Percentiles rank a stretch among this genome's conserved stretches.
phyloP scores from a whole-genome alignment of 2,329 filamentous ascomycete species.

The Botrytis porri region DNA sequence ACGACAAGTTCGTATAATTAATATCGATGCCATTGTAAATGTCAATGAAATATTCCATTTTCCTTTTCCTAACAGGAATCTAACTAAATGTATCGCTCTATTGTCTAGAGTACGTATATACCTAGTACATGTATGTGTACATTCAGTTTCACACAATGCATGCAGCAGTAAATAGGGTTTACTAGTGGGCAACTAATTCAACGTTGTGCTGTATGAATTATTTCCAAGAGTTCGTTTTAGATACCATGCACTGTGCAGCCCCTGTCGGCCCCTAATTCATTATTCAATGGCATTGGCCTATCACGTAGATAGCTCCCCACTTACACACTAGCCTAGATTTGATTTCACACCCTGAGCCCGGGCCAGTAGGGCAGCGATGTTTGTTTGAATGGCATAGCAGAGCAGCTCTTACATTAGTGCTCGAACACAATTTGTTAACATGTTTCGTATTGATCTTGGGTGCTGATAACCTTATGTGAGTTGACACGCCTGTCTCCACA shows the following conservation, averaged over 20 bases:
- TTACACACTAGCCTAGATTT: neutral
- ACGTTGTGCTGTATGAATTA: neutral
- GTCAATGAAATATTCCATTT: neutral
- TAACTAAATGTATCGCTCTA: neutral
- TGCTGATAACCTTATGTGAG: neutral
- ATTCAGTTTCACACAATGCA: neutral
- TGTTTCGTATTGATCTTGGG: neutral
- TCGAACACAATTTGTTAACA: neutral
- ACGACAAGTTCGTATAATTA: neutral
- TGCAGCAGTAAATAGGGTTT: neutral
- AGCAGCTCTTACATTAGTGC: neutral
- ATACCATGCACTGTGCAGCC: neutral
- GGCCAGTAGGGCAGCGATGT: constrained; percentile 2
- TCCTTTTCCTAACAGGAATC: neutral
- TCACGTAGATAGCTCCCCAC: neutral
- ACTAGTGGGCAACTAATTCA: neutral
- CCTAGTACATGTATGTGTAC: too few relatives aligned
- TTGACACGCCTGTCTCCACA: neutral
- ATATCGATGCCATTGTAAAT: neutral
- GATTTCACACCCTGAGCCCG: neutral
- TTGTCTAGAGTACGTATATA: neutral
- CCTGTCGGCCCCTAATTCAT: neutral
- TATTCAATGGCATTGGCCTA: constrained; percentile 4
- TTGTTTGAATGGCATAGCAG: neutral
- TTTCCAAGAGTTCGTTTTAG: neutral